Conservation (phyloP, 768 basidiomycete genomes). For the Lactarius indigo region DNA sequence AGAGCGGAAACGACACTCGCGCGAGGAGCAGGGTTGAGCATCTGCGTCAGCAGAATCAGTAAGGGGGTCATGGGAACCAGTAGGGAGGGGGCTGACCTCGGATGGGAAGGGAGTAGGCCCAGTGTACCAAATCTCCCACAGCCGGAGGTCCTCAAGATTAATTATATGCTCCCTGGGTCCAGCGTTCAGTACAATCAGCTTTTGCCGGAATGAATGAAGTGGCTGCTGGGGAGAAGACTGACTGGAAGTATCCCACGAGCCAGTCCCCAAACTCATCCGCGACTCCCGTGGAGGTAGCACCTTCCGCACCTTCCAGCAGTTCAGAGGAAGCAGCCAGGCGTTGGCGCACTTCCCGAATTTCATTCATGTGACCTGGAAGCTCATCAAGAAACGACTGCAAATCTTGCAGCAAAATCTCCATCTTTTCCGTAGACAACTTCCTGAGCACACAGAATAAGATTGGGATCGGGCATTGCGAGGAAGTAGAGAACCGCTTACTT, state of each 20-base stretch:
- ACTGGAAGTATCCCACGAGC: constrained; percentile 36
- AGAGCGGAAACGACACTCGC: constrained; percentile 60
- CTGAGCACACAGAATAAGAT: constrained; percentile 28
- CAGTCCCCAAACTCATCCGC: constrained; percentile 42
- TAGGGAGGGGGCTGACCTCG: constrained; percentile 44
- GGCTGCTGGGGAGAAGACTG: constrained; percentile 8
- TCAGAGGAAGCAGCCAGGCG: neutral
- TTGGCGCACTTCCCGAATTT: neutral
- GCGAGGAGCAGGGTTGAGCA: constrained; percentile 68
- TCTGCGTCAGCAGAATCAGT: constrained; percentile 34
- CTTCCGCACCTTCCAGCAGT: neutral
- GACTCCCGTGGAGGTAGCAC: constrained; percentile 11
- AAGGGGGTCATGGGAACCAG: neutral
- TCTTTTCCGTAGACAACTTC: constrained; percentile 39
- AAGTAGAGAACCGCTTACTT: constrained; percentile 37
- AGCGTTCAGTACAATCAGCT: neutral
- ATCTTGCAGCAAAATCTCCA: constrained; percentile 39
- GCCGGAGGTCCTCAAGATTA: constrained; percentile 45
- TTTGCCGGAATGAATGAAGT: neutral
- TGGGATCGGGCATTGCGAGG: neutral
- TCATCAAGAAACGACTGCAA: constrained; percentile 39
- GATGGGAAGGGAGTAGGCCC: constrained; percentile 60
- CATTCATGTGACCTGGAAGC: constrained; percentile 24
- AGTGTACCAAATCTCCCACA: constrained; percentile 78
- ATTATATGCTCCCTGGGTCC: constrained; percentile 39